Percentiles rank a stretch among this genome's conserved stretches.
Conservation (phyloP, 768 basidiomycete genomes). For the Mrakia frigida region DNA sequence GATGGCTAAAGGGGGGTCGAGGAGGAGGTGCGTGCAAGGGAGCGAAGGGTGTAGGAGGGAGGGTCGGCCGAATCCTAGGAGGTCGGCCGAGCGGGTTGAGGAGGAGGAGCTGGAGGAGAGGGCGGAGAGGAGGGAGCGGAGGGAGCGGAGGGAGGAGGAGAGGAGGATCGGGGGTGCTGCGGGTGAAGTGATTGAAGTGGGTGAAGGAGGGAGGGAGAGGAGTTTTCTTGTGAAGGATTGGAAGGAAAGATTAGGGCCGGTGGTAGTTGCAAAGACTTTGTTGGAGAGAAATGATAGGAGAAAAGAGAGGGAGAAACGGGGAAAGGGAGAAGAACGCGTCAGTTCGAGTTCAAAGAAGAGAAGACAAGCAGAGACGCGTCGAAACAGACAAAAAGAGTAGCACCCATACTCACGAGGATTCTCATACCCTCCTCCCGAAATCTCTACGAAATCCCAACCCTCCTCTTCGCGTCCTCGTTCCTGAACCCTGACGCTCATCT, state of each 20-base stretch:
- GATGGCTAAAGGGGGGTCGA: not conserved
- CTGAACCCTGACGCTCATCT: not conserved
- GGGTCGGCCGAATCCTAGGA: constrained; percentile 69
- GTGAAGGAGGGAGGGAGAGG: constrained; percentile 45
- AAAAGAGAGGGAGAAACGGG: not conserved
- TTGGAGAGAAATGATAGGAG: too few relatives aligned
- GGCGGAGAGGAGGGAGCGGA: constrained; percentile 58
- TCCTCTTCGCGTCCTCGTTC: constrained; percentile 54
- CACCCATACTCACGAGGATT: constrained; percentile 55
- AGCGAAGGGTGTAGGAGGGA: constrained; percentile 61
- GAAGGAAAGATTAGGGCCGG: constrained; percentile 26
- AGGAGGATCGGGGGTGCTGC: constrained; percentile 53
- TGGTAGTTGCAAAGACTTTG: constrained; percentile 39
- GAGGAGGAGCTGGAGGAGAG: constrained; percentile 50
- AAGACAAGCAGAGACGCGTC: not conserved
- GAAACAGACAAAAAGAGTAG: not conserved
- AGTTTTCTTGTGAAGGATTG: constrained; percentile 56
- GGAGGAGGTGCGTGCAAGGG: constrained; percentile 46
- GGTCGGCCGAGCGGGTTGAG: constrained; percentile 53
- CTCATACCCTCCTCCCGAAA: constrained; percentile 83
- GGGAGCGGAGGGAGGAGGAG: constrained; percentile 74
- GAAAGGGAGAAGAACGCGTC: not conserved
- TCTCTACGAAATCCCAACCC: constrained; percentile 76
- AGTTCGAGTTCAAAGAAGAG: too few relatives aligned
- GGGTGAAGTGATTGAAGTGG: constrained; percentile 45